Base-by-base conservation (phyloP, 2,329 filamentous ascomycete species). In the Fusarium sublunatum region DNA sequence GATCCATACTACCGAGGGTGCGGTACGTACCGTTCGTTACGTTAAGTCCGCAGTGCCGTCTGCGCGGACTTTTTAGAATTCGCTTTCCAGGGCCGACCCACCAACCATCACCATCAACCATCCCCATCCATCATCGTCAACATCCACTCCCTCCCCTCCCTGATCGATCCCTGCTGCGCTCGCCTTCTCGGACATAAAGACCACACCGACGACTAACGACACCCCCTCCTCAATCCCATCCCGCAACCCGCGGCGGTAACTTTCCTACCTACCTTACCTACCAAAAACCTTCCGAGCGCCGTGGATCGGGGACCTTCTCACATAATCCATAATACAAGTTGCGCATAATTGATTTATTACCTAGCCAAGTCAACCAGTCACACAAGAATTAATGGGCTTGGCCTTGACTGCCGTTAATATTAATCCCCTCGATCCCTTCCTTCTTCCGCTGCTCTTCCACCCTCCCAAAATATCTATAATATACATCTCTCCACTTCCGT, bases 121-220 rank as follows among this genome's bases (percentile, higher is more conserved):
- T 19, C 19, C 19, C 19, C 19, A 19, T 19, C 19, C 19, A 19
- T 19, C n/a, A 19, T 28, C 60, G 62, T 55, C 45, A 59, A 50
- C 51, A 47, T 53, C 55, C 54, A 53, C 48, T 48, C 38, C 15
- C 25, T 62, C 53, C 44, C 47, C 58, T 64, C 54, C 51, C 55
- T 67, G 42, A 35, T 42, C 46, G 42, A 65, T 61, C 64, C 68
- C 61, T 67, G 61, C 52, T 42, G 45, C 60, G 55, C 70, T 73
- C 71, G 71, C 71, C 56, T 63, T 68, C 75, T 78, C 77, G 77
- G 76, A 78, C 75, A 78, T 77, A 78, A 77, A 74, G 65, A 76
- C 68, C 69, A 70, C 65, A 71, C 75, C 75, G 75, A 76, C 68
- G 43, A 53, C 61, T 74, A 70, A 56, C 45, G 22, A 8, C 67